phyloP scores from a whole-genome alignment of 371 early-diverging fungal species.

The Mucor lusitanicus region DNA sequence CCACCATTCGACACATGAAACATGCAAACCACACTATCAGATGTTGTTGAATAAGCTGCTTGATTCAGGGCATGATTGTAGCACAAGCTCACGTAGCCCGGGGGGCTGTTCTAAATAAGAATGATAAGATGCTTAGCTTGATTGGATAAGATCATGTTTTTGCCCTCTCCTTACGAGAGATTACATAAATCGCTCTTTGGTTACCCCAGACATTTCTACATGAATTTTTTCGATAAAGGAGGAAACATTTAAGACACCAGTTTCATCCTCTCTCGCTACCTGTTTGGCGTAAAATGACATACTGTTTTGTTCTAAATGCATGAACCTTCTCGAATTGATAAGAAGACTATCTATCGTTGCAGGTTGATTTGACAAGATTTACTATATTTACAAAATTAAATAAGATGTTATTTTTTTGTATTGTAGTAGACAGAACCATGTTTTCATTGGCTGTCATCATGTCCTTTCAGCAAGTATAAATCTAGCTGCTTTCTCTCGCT shows the following conservation, averaged over 20 bases:
- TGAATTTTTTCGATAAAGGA: neutral
- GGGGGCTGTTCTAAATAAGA: neutral
- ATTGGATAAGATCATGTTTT: neutral
- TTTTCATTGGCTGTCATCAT: neutral
- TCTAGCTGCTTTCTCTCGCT: neutral
- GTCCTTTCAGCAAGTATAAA: neutral
- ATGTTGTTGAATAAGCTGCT: neutral
- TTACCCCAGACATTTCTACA: slow-evolving; percentile 3
- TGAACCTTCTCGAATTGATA: neutral
- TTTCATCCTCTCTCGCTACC: neutral
- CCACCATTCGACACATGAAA: neutral
- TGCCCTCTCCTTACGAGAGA: neutral
- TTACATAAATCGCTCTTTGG: neutral
- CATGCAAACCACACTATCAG: neutral
- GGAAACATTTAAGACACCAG: slow-evolving; percentile 1
- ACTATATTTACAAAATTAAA: neutral
- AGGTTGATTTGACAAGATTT: neutral
- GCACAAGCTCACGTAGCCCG: neutral
- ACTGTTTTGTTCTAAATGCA: neutral
- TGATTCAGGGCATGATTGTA: neutral
- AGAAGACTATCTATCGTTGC: neutral
- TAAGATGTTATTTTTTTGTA: neutral
- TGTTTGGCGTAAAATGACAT: neutral
- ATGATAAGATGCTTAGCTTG: slow-evolving; percentile 1
- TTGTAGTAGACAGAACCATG: neutral